Evolutionary conservation across 1,139 yeast species (phyloP), one percentile per base, ranked within the genome.

Genomic region (Blastobotrys apis): DNA sequence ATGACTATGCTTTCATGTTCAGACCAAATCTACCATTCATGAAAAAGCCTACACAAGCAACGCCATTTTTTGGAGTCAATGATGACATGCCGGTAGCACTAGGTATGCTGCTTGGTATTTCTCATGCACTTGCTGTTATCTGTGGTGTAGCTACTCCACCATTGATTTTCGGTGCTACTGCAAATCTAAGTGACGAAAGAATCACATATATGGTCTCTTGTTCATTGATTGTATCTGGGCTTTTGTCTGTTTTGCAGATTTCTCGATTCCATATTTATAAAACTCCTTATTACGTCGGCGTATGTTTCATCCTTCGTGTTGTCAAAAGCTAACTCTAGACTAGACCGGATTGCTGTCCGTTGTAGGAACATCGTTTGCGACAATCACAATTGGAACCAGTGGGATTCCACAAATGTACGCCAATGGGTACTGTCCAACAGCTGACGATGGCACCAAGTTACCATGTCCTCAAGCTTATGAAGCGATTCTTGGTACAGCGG

Each of bases 401-500:
- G 84, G 87, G 3, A 68, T 87, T 53, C 92, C 95, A 8, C 69
- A 81, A 65, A 84, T 87, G 94, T 88, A 88, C 67, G 57, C 60
- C 6, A 72, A 70, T 42, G 97, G 96, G 0, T 66, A 65, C 43
- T 88, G 96, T 66, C 80, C 84, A 1, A 53, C 64, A 4, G 77
- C 68, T 20, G 73, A 72, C 6, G 92, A 92, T 12, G 73, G 73
- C 12, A 78, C 77, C 3, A 57, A 64, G n/a, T 72, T 84, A 45
- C 76, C 95, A 1, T 88, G 97, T 65, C 94, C 94, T 2, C 85
- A 83, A 50, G 96, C 94, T 1, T 88, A 86, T 60, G 97, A 96
- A 50, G 79, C 79, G n/a, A 73, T 88, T 36, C 67, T 88, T 52
- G 96, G 84, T 34, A 82, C 94, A 15, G 81, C 87, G n/a, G 72